Base-by-base conservation (phyloP, 805 yeast genomes). In the Sugiyamaella smithiae region DNA sequence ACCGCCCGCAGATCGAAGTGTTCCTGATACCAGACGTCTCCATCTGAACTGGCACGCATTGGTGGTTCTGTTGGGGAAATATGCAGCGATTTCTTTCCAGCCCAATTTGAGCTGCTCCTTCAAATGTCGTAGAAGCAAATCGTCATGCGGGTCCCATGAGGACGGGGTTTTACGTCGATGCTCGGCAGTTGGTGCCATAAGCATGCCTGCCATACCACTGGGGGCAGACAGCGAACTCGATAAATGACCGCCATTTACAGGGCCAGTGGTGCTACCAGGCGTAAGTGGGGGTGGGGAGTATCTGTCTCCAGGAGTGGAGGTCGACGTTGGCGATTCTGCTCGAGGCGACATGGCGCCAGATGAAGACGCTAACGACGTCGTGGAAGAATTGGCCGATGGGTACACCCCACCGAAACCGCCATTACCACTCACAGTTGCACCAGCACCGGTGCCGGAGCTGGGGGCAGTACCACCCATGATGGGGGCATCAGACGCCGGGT, bases 11-110 rank as follows among this genome's bases (percentile, higher is more conserved):
- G 48, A 54, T 23, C 72, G 64, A 35, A 72, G 57, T 12, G 73
- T 67, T 7, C 76, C 75, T 7, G 70, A 64, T 57, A 71, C 77
- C 41, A 82, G 68, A 54, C 96, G 68, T 64, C 96, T 76, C 96
- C 96, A 88, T 57, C 96, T 77, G 62, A 86, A 86, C 67, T 86
- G 95, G 59, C 95, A 86, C 1, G 95, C 95, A 62, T 86, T 88
- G 31, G 95, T 89, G 2, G 96, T 88, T 62, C 96, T 71, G 63
- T 84, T 84, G 37, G 80, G 75, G 65, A 88, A 88, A 60, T 84
- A 85, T 28, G 82, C 75, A 1, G 93, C 83, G 44, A 88, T 87
- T 56, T 88, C 95, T 65, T 88, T 81, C 96, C 96, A 88, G 1
- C 96, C 96, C 57, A 87, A 73, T 63, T 85, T 85, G 63, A 82